A percentile compares a stretch with the other conserved stretches of the same genome.
Evolutionary conservation across 2,329 filamentous ascomycete genomes (phyloP).

Genomic region (Sporothrix curviconia): DNA sequence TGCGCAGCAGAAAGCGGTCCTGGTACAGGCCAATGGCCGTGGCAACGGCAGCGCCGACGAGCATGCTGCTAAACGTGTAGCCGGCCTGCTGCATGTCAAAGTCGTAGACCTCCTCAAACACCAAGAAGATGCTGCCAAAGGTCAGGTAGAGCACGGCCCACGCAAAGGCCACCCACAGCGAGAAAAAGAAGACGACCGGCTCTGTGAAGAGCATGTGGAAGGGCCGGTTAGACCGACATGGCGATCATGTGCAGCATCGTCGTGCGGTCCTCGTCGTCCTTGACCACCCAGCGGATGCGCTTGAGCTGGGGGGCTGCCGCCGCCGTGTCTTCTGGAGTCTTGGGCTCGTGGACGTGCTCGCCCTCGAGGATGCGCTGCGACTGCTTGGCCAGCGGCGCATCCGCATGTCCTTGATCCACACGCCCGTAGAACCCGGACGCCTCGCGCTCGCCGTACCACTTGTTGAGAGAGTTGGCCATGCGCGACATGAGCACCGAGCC

Average conservation of each 20-base stretch:
- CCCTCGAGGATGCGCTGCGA: background rate
- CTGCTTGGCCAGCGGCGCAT: background rate
- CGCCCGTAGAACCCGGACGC: slow-evolving; percentile 48
- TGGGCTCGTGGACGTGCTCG: no score
- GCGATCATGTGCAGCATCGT: slow-evolving; percentile 63
- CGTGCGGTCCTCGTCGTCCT: slow-evolving; percentile 68
- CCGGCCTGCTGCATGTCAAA: slow-evolving; percentile 64
- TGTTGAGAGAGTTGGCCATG: slow-evolving; percentile 67
- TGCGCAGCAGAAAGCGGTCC: slow-evolving; percentile 54
- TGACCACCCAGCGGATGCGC: slow-evolving; percentile 73
- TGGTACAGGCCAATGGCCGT: slow-evolving; percentile 66
- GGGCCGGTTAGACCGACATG: slow-evolving; percentile 67
- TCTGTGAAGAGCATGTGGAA: slow-evolving; percentile 73
- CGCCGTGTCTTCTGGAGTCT: no score
- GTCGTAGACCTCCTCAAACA: slow-evolving; percentile 61
- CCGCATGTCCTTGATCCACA: slow-evolving; percentile 32
- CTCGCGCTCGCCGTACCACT: slow-evolving; percentile 73
- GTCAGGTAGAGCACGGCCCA: slow-evolving; percentile 87
- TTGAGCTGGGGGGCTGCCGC: slow-evolving; percentile 24
- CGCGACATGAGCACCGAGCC: slow-evolving; percentile 71
- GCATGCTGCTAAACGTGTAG: slow-evolving; percentile 67
- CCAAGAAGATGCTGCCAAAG: slow-evolving; percentile 71
- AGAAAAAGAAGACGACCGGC: slow-evolving; percentile 78
- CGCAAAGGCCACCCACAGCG: slow-evolving; percentile 80
- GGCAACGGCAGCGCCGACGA: slow-evolving; percentile 57